Evolutionary conservation across 805 yeast genomes (phyloP), one percentile per base, ranked within the genome.

Genomic region (Spathaspora passalidarum): DNA sequence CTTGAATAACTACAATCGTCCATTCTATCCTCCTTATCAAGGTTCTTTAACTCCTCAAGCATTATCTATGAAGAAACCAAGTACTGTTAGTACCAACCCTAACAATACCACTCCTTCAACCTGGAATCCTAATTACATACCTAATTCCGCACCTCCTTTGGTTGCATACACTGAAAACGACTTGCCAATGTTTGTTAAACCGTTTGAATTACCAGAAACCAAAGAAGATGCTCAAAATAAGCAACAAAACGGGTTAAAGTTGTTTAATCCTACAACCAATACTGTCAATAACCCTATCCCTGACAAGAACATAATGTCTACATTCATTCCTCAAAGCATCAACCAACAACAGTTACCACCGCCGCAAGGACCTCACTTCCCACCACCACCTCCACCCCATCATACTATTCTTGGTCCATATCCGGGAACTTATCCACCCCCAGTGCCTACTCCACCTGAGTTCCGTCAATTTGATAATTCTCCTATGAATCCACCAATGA

Each of bases 91-190:
- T 37, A 18, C 11, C 10, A 43, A 34, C 13, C 9, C 17, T 16
- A 32, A 22, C 8, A 25, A 29, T 6, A 29, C 38, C 26, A 69
- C 76, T 13, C 75, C 75, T 11, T 60, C 57, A 46, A 67, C 77
- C 6, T 66, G 72, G 70, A 60, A 60, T 41, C 57, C 50, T 46
- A 56, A 47, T 23, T 65, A 60, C 40, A 49, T 66, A 18, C 73
- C 73, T 1, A 56, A 62, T 22, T 57, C 69, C 4, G 73, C 73
- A 3, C 73, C 73, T 0, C 73, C 73, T 0, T 22, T 22, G n/a
- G 11, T 35, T n/a, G 32, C 41, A 9, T 60, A 66, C 36, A 51
- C 34, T 22, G 44, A 37, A 22, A 34, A 36, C 19, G 45, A 46
- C 6, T 22, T 29, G 4, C 22, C 48, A 13, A 40, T 43, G 22